Percentiles rank a stretch among this genome's conserved stretches.
These are phyloP conservation scores for Micromonas pusilla DNA, from an alignment of 139 green algal genomes.

Conservation along the genomic window DNA sequence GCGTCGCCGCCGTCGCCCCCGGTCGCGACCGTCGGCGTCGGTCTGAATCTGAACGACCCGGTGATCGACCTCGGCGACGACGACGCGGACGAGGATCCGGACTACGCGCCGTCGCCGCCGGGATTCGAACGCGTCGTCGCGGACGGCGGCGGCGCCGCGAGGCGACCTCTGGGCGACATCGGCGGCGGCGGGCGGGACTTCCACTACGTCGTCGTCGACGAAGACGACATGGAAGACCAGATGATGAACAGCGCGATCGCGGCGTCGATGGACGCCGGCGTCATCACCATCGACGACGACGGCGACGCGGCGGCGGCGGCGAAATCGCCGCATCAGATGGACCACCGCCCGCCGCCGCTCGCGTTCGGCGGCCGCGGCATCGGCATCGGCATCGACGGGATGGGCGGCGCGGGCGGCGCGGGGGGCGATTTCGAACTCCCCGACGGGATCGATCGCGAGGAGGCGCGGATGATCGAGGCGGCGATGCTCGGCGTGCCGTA, in stretches of 20 bases:
- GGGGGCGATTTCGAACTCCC: neutral
- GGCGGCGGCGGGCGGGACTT: no score
- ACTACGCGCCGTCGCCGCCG: neutral
- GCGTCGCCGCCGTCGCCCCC: neutral
- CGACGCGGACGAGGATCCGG: neutral
- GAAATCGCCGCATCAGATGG: neutral
- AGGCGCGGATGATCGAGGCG: conserved; percentile 74
- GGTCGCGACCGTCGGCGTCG: neutral
- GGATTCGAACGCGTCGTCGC: no score
- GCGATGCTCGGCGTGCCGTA: conserved; percentile 71
- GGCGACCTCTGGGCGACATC: no score
- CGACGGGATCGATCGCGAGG: conserved; percentile 49
- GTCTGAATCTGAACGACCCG: neutral
- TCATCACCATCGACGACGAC: no score
- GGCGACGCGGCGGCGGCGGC: neutral
- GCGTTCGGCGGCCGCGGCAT: neutral
- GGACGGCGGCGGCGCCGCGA: no score
- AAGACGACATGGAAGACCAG: no score
- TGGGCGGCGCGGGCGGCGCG: neutral
- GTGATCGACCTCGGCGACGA: neutral
- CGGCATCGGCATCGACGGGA: neutral
- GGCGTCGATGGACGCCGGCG: no score
- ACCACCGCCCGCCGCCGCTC: neutral
- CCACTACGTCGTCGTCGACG: no score
- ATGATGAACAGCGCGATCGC: no score